A percentile compares a stretch with the other conserved stretches of the same genome.
Conservation (phyloP, 1,284 basidiomycete species). For the Pseudomicrostroma phylloplanum region DNA sequence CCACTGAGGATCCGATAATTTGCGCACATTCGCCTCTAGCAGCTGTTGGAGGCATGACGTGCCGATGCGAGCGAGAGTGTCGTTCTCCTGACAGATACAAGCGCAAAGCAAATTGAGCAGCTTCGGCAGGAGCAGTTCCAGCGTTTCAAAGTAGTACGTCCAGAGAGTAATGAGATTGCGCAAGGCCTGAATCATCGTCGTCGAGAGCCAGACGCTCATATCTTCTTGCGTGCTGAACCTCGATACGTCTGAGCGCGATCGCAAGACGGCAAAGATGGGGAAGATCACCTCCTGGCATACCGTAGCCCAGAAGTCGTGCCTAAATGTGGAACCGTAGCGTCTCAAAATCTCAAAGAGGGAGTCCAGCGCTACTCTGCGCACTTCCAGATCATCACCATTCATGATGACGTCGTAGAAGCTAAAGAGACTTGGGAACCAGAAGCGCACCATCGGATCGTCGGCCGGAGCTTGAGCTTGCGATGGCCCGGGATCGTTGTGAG, state of each 20-base stretch:
- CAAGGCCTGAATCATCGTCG: constrained; percentile 97
- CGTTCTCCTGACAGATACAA: constrained; percentile 87
- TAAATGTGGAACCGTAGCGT: constrained; percentile 76
- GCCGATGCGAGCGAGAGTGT: constrained; percentile 93
- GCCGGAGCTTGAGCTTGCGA: constrained; percentile 29
- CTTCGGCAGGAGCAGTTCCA: constrained; percentile 84
- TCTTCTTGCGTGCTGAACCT: constrained; percentile 94
- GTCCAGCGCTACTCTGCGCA: constrained; percentile 77
- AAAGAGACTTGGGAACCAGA: constrained; percentile 94
- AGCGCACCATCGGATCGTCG: constrained; percentile 53
- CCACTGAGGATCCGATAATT: constrained; percentile 79
- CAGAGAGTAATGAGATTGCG: constrained; percentile 93
- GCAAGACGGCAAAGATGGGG: constrained; percentile 95
- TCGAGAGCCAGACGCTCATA: constrained; percentile 98
- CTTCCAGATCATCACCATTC: constrained; percentile 98
- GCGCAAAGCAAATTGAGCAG: constrained; percentile 86
- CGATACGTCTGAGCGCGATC: constrained; percentile 71
- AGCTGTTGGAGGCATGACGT: constrained; percentile 96
- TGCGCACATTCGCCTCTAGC: constrained; percentile 85
- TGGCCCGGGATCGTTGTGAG: constrained; percentile 31
- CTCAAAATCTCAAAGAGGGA: constrained; percentile 92
- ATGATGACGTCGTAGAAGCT: constrained; percentile 99
- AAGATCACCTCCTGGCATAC: constrained; percentile 93
- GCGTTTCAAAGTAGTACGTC: constrained; percentile 86
- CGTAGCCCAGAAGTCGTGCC: constrained; percentile 95